These are phyloP conservation scores for Ciborinia camelliae DNA, from an alignment of 2,329 filamentous ascomycete genomes.

Conservation along the genomic window DNA sequence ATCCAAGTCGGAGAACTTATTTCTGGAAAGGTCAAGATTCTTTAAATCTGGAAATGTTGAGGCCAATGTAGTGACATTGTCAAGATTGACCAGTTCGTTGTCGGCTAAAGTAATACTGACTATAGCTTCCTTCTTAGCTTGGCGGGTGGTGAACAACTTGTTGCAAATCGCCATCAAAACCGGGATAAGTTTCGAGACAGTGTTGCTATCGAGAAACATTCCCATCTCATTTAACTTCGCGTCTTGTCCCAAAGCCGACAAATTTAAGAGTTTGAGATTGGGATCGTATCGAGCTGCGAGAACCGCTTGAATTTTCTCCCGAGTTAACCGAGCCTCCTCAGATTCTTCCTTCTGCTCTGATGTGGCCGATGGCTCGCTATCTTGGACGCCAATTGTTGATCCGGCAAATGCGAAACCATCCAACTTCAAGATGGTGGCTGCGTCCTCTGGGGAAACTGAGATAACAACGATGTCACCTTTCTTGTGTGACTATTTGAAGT, in stretches of 20 bases:
- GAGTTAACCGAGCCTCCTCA: slow-evolving; percentile 56
- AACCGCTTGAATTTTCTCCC: slow-evolving; percentile 65
- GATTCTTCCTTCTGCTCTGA: slow-evolving; percentile 42
- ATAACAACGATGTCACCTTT: slow-evolving; percentile 69
- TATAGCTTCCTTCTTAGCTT: slow-evolving; percentile 74
- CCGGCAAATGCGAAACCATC: slow-evolving; percentile 69
- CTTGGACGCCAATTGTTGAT: slow-evolving; percentile 53
- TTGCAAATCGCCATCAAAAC: slow-evolving; percentile 87
- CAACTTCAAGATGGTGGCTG: slow-evolving; percentile 61
- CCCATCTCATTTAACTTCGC: slow-evolving; percentile 68
- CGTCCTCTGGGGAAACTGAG: slow-evolving; percentile 61
- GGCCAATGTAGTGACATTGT: slow-evolving; percentile 69
- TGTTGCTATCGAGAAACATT: slow-evolving; percentile 64
- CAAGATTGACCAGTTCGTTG: slow-evolving; percentile 73
- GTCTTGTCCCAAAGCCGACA: slow-evolving; percentile 75
- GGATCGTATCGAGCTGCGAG: slow-evolving; percentile 71
- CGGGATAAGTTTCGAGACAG: slow-evolving; percentile 76
- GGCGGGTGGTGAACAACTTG: slow-evolving; percentile 65
- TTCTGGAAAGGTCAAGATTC: slow-evolving; percentile 85
- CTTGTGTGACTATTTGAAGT: slow-evolving; percentile 65
- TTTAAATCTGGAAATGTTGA: slow-evolving; percentile 79
- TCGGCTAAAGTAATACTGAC: slow-evolving; percentile 76
- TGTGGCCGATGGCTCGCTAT: slow-evolving; percentile 36
- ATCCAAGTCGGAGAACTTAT: slow-evolving; percentile 67
- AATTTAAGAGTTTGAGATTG: slow-evolving; percentile 71